Evolutionary conservation across 345 rosid genomes (phyloP), one percentile per base, ranked within the genome.

Genomic region (Luvunga scandens): DNA sequence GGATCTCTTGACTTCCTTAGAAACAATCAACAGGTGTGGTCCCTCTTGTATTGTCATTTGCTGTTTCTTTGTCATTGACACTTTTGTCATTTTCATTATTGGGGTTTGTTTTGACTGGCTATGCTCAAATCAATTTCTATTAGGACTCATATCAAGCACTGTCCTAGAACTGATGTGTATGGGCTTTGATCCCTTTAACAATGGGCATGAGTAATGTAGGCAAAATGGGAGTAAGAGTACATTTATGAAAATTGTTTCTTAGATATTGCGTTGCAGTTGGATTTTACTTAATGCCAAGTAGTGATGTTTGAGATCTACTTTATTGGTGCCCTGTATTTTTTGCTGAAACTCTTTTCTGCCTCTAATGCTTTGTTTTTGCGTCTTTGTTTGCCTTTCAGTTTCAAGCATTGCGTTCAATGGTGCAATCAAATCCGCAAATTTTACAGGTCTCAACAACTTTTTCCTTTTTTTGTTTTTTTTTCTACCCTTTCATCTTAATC

Each of bases 381-480:
- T 7, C 72, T 45, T 72, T 53, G 25, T 60, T 71, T 73, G 59
- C 80, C 57, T 77, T 81, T 61, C 75, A 95, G 99, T 96, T 96
- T 85, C 97, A 92, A 88, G 89, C 94, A 55, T 82, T 96, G 89
- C 97, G 98, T 5, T 84, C 94, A 74, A 92, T 94, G 98, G 99
- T 96, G 72, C 98, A 94, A 83, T 85, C 95, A 78, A 96, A 96
- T 86, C 99, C 99, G 28, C 98, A 92, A 81, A 96, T 96, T 84
- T 86, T 95, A 66, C 99, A 95, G 97, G 99, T 92, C 70, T 31
- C 9, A 61, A 71, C 21, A 5, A 0, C 18, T 66, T 56, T 78
- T 36, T 18, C 57, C 2, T 0, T 16, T 53, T 53, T 53, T 18
- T 4, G n/a, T 0, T 18, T 14, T 63, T 34, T 25, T 53, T 36